Conservation (phyloP, 2,329 filamentous ascomycete genomes). For the Fusarium austroafricanum region DNA sequence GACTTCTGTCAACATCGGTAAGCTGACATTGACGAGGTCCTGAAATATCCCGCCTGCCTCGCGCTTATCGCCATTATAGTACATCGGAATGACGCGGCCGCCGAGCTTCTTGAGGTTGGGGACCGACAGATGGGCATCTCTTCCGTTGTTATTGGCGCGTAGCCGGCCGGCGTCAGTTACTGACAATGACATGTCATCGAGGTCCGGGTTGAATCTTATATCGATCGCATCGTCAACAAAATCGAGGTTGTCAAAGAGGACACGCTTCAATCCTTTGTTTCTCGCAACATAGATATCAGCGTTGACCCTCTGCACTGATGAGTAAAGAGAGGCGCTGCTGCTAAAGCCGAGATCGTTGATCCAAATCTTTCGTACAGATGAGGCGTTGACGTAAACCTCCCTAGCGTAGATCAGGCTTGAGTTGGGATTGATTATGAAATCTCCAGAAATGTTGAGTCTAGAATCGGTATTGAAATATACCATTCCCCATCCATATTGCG, state of each 20-base stretch:
- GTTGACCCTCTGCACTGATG: not conserved
- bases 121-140: fast-evolving
- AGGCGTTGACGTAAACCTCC: not conserved
- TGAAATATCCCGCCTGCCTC: not conserved
- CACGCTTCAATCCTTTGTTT: not conserved
- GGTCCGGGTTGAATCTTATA: not conserved
- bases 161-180: not conserved
- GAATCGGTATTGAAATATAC: not conserved
- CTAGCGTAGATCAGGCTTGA: fast-evolving
- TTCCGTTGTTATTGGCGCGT: not conserved
- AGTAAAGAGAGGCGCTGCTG: fast-evolving
- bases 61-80: fast-evolving
- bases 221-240: not conserved
- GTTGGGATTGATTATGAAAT: not conserved
- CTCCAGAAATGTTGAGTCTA: fast-evolving
- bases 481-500: not conserved
- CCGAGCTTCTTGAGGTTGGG: not conserved
- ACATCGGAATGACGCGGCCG: not conserved
- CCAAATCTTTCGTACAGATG: fast-evolving
- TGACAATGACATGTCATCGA: not conserved
- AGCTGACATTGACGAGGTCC: not conserved
- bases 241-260: not conserved
- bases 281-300: fast-evolving
- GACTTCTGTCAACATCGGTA: fast-evolving
- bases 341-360: not conserved